Evolutionary conservation across 1,284 basidiomycete species (phyloP).

Genomic region (Pterulicium gracile): DNA sequence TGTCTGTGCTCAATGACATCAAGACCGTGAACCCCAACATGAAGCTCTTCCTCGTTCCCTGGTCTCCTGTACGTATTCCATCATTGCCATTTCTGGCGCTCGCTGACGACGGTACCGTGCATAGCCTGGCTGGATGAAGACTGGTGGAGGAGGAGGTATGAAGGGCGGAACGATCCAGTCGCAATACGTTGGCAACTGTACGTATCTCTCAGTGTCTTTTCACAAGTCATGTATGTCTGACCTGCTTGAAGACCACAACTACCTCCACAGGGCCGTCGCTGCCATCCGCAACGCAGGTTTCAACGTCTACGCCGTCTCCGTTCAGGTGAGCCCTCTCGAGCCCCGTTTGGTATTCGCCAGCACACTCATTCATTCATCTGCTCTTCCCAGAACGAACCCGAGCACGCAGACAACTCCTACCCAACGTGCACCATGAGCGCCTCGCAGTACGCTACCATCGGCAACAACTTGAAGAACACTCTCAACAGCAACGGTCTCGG

Average conservation of each 20-base stretch:
- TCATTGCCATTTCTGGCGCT: slow-evolving; percentile 1
- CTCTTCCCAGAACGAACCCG: slow-evolving; percentile 32
- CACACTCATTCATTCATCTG: slow-evolving; percentile 3
- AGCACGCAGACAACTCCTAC: slow-evolving; percentile 42
- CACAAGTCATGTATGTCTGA: background rate
- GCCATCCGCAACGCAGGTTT: slow-evolving; percentile 38
- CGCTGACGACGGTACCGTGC: too few species aligned
- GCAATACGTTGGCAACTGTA: slow-evolving; percentile 23
- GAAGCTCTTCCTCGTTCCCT: slow-evolving; percentile 36
- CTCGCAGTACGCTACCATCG: slow-evolving; percentile 33
- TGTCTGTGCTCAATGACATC: slow-evolving; percentile 40
- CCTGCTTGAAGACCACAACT: slow-evolving; percentile 32
- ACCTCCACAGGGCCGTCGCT: slow-evolving; percentile 42
- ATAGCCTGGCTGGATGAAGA: slow-evolving; percentile 49
- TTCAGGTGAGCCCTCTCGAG: slow-evolving; percentile 20
- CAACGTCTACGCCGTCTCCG: slow-evolving; percentile 36
- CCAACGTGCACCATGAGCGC: slow-evolving; percentile 34
- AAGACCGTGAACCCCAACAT: slow-evolving; percentile 28
- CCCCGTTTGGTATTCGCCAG: background rate
- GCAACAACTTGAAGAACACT: slow-evolving; percentile 29
- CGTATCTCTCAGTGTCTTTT: slow-evolving; percentile 4
- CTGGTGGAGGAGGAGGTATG: slow-evolving; percentile 33
- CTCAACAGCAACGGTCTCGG: slow-evolving; percentile 39
- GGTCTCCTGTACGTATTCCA: slow-evolving; percentile 38
- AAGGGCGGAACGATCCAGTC: slow-evolving; percentile 33